These are phyloP conservation scores for Leccinum subspadiceum DNA, from an alignment of 1,284 basidiomycete genomes.

Conservation along the genomic window DNA sequence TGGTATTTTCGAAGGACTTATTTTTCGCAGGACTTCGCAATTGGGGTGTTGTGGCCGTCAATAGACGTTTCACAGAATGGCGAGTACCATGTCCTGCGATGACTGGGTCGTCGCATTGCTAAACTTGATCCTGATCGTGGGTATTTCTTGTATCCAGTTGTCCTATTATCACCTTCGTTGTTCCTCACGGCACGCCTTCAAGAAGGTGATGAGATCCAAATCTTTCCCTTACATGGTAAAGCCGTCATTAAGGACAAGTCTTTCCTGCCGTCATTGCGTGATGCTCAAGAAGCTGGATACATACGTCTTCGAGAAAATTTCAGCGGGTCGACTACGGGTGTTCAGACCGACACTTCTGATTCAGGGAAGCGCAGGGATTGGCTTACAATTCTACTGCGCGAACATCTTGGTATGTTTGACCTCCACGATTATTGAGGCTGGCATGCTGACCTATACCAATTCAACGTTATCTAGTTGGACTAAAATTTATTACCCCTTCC, in stretches of 20 bases:
- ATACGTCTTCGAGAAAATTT: slow-evolving; percentile 52
- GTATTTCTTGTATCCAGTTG: slow-evolving; percentile 38
- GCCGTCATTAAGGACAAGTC: slow-evolving; percentile 35
- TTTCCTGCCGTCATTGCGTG: slow-evolving; percentile 49
- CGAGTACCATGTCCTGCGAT: slow-evolving; percentile 34
- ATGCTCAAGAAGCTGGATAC: slow-evolving; percentile 47
- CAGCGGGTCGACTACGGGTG: slow-evolving; percentile 11
- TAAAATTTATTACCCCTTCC: slow-evolving; percentile 65
- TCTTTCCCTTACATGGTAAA: slow-evolving; percentile 49
- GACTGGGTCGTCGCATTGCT: slow-evolving; percentile 17
- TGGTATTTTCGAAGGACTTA: slow-evolving; percentile 16
- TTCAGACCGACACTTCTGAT: slow-evolving; percentile 15
- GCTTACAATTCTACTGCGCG: slow-evolving; percentile 62
- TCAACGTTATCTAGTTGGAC: slow-evolving; percentile 52
- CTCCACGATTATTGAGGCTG: slow-evolving; percentile 2
- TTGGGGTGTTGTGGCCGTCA: slow-evolving; percentile 73
- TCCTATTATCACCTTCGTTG: slow-evolving; percentile 54
- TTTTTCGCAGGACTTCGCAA: slow-evolving; percentile 50
- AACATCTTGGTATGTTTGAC: slow-evolving; percentile 52
- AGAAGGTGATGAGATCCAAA: slow-evolving; percentile 43
- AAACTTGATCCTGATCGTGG: slow-evolving; percentile 18
- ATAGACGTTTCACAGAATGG: slow-evolving; percentile 55
- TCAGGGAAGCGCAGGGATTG: slow-evolving; percentile 55
- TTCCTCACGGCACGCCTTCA: slow-evolving; percentile 57
- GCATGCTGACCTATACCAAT: slow-evolving; percentile 15